Evolutionary conservation across 371 early-diverging fungal species (phyloP), one percentile per base, ranked within the genome.

Genomic region (Mortierella polycephala): DNA sequence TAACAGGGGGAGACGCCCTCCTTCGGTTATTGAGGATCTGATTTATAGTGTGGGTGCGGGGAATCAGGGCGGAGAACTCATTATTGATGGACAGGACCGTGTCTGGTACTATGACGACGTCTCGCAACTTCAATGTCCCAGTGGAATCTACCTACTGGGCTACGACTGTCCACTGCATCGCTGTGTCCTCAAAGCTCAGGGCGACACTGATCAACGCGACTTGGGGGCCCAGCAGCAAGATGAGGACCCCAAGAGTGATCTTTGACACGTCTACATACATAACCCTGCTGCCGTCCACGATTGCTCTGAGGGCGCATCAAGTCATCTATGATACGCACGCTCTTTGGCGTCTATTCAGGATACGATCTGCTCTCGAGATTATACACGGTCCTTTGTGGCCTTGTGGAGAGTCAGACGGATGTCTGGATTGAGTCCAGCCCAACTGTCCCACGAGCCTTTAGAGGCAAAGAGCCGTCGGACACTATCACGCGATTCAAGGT

Each of bases 241-340:
- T 42, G 42, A 62, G 46, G 20, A 49, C 30, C 4, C 71, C 60
- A 39, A 64, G 45, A 12, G 60, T 60, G 23, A 71, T 71, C 49
- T 71, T 71, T 42, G 71, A 71, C 49, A 71, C 71, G 2, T 70
- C 60, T n/a, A 64, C 71, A 1, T 49, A 71, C 30, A 47, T 60
- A 12, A 71, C 60, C 42, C 16, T 64, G 10, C 49, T 71, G 1
- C 71, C 64, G 3, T 60, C 71, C 0, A 37, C 50, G 14, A 49
- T 71, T 12, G 71, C 71, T 13, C 20, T 21, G 7, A 56, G 30
- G 57, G 44, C 60, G 0, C 66, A 71, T 52, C 71, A 23, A 13
- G 21, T 23, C 37, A 61, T 66, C n/a, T 50, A 67, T 40, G 41
- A 72, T 53, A 62, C 9, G 2, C 58, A 62, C 9, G 2, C 54